Percentiles rank a stretch among this genome's conserved stretches.
These are phyloP conservation scores for Aspergillus leporis DNA, from an alignment of 495 filamentous ascomycete species.

Conservation along the genomic window DNA sequence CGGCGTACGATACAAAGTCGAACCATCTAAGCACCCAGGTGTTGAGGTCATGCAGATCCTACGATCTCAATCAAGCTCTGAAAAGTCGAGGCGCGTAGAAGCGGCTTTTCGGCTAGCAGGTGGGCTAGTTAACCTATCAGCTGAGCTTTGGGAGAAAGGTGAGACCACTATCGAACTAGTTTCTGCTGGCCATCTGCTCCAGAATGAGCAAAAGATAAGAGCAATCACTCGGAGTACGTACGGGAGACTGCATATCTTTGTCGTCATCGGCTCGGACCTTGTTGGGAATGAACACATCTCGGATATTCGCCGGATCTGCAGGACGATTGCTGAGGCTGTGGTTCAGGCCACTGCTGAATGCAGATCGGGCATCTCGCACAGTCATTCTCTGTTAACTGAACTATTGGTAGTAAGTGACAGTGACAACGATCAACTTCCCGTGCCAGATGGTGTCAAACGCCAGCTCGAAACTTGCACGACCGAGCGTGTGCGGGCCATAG, in stretches of 20 bases:
- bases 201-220: conserved; percentile 36
- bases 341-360: conserved; percentile 53
- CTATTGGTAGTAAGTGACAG: conserved; percentile 40
- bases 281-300: conserved; percentile 39
- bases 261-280: conserved; percentile 40
- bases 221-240: conserved; percentile 45
- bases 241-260: conserved; percentile 37
- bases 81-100: conserved; percentile 22
- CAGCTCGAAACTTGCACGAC: conserved; percentile 19
- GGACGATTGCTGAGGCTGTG: conserved; percentile 53
- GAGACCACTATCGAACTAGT: conserved; percentile 48
- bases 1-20: conserved; percentile 36
- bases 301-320: conserved; percentile 38
- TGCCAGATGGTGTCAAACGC: conserved; percentile 22
- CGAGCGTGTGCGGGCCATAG: conserved; percentile 36
- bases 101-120: conserved; percentile 49
- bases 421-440: conserved; percentile 18
- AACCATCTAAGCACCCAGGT: conserved; percentile 46
- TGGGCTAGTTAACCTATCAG: conserved; percentile 38
- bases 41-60: conserved; percentile 48
- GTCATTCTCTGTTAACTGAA: conserved; percentile 49
- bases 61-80: conserved; percentile 30
- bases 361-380: conserved; percentile 49
- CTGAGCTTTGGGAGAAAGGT: conserved; percentile 43
- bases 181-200: conserved; percentile 31